Evolutionary conservation across 2,329 filamentous ascomycete genomes (phyloP), one percentile per base, ranked within the genome.

Genomic region (Stagonosporopsis tanaceti): DNA sequence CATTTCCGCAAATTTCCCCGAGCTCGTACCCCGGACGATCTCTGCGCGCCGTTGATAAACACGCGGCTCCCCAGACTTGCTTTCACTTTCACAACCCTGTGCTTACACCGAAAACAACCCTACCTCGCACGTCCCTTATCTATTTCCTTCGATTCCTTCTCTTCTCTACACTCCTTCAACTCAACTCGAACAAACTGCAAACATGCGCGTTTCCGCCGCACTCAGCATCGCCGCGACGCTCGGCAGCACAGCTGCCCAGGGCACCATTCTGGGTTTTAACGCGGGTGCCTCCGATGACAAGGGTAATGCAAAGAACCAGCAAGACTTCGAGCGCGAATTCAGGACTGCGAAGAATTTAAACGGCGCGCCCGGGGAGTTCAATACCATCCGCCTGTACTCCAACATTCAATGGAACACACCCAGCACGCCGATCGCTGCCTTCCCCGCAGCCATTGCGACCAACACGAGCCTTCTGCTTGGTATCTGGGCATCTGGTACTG

Each of bases 251-350:
- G 42, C 63, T 14, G 70, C 65, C 7, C 64, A 72, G 40, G 65
- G 61, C 27, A 57, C 67, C 44, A 50, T 72, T 35, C 55, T 74
- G 37, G 73, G 73, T 34, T 75, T 75, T 62, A 75, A 75, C 60
- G 72, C 69, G 12, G 73, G 73, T 27, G 66, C 71, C 9, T 69
- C 73, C 12, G 63, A 61, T 47, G 71, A 71, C 50, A 62, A 53
- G n/a, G 62, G 64, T 52, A 62, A 58, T 30, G 60, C 81, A 69
- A 89, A 90, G 80, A 68, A 69, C 53, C 84, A 91, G 74, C 67
- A 81, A 3, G 87, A 91, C 69, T 93, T 89, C 75, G 85, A 90
- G 79, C 78, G 82, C 67, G 85, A 90, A 77, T 92, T 91, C 82
- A 84, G 81, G 65, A 79, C 83, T 1, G 88, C 89, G 12, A 81